Conservation (phyloP, 768 basidiomycete species). For the Imleria badia region DNA sequence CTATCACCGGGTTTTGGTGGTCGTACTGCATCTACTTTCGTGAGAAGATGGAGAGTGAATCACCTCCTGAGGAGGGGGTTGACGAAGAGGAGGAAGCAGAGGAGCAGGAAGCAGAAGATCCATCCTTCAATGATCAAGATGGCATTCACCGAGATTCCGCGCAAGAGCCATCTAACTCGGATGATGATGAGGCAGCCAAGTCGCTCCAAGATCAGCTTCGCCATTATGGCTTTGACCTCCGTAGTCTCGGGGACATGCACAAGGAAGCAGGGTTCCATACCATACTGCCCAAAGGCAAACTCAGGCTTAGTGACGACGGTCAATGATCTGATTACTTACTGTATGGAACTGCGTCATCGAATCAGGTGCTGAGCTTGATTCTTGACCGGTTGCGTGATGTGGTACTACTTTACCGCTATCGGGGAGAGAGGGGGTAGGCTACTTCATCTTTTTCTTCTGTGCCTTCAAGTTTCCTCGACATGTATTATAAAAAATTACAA, state of each 20-base stretch:
- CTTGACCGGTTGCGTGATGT: not conserved
- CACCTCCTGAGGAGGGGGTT: too few relatives aligned
- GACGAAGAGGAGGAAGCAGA: not conserved
- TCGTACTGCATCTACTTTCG: not conserved
- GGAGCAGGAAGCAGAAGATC: not conserved
- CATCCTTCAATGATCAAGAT: not conserved
- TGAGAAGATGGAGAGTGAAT: not conserved
- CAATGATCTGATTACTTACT: not conserved
- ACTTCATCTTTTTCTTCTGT: too few relatives aligned
- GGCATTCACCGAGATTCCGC: not conserved
- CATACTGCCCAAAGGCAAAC: not conserved
- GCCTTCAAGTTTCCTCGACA: too few relatives aligned
- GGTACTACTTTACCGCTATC: too few relatives aligned
- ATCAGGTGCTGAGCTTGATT: not conserved
- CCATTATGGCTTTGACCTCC: not conserved
- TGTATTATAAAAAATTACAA: too few relatives aligned
- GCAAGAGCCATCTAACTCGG: not conserved
- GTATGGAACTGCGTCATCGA: not conserved
- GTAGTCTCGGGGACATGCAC: not conserved
- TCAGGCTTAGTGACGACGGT: not conserved
- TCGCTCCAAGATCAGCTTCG: not conserved
- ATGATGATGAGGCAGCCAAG: not conserved
- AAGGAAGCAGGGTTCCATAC: not conserved
- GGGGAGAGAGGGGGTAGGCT: not conserved
- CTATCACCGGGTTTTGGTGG: not conserved